Base-by-base conservation (phyloP, 2,329 filamentous ascomycete genomes). In the Corniculantispora saksenae region DNA sequence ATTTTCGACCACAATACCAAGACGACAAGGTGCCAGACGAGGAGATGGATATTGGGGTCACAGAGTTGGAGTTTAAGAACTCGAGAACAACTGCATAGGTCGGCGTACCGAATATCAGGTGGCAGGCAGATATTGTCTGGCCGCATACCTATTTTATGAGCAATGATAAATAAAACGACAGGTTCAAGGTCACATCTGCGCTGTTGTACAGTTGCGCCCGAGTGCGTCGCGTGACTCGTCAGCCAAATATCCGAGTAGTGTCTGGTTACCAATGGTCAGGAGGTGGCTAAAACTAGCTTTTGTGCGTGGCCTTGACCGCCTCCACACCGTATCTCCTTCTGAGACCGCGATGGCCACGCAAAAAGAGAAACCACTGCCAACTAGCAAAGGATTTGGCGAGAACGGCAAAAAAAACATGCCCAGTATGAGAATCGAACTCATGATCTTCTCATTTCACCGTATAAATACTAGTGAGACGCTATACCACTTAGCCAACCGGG, bases 1-100 rank as follows among this genome's bases (percentile, higher is more conserved):
- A 87, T 58, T 68, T 85, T 19, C 76, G 76, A 9, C 74, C 85
- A 10, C 81, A 81, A 2, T 85, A 86, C 61, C 76, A 81, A 43
- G 70, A 73, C 15, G 73, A 74, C 3, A 64, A 64, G 47, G 25
- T 58, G 13, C 55, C 45, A 5, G 62, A 82, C 15, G 80, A 81
- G 65, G 80, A 76, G 56, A 69, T 58, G 35, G 61, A 51, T 4
- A 69, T 65, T 59, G 55, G 54, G n/a, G 47, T 40, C 6, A 17
- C 54, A n/a, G 48, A 59, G 8, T 13, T 64, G n/a, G 62, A 59
- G 27, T 23, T 35, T 10, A 61, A 53, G 23, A 57, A 60, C 10
- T 50, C 60, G n/a, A 57, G 25, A 50, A 27, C 47, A 40, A 62
- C 17, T 2, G 35, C 25, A 3, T 64, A 35, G 47, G 4, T 21